Percentiles rank a stretch among this genome's conserved stretches.
phyloP scores from a whole-genome alignment of 306 rosid genomes.

The Pueraria montana region DNA sequence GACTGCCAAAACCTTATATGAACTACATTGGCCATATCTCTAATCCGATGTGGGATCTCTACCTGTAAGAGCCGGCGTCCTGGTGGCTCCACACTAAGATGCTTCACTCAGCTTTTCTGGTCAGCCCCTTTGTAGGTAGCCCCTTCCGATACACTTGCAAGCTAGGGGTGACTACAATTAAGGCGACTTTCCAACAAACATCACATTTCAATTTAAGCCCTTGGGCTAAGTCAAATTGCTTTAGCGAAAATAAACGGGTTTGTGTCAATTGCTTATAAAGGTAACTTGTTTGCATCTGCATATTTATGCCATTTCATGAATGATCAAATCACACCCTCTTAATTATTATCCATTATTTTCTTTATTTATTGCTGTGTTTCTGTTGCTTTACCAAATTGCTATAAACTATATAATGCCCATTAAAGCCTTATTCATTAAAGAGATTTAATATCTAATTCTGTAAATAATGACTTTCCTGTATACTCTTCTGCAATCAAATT shows the following conservation, averaged over 20 bases:
- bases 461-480: not conserved
- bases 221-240: not conserved
- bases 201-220: not conserved
- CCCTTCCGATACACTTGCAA: too few relatives aligned
- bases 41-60: too few relatives aligned
- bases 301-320: not conserved
- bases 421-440: not conserved
- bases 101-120: too few relatives aligned
- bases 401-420: conserved; percentile 4
- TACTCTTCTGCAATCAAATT: not conserved
- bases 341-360: not conserved
- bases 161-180: too few relatives aligned
- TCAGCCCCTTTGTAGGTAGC: too few relatives aligned
- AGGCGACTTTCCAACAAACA: too few relatives aligned
- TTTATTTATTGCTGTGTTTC: not conserved
- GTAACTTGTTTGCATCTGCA: not conserved
- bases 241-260: not conserved
- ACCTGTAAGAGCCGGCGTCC: too few relatives aligned
- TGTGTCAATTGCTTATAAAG: conserved; percentile 2
- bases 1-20: too few relatives aligned
- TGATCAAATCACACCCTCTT: not conserved
- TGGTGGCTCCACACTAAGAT: too few relatives aligned
- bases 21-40: too few relatives aligned
- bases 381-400: not conserved
- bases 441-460: not conserved